Evolutionary conservation across 768 basidiomycete genomes (phyloP).

Genomic region (Collybia sp.): DNA sequence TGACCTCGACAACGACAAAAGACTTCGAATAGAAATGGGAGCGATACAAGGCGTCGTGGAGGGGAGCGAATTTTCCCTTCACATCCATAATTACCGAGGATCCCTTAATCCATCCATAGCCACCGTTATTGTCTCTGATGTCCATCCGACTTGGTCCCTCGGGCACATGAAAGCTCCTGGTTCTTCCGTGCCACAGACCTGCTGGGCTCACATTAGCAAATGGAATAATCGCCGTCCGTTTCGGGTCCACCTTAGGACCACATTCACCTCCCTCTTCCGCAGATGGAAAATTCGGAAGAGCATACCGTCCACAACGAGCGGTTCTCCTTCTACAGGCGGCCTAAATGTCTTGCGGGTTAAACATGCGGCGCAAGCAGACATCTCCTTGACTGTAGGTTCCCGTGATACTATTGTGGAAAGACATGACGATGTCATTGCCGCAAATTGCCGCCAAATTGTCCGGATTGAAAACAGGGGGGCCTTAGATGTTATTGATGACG

Average conservation of each 20-base stretch:
- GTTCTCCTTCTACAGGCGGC: conserved; percentile 30
- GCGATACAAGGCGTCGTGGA: conserved; percentile 59
- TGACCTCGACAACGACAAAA: conserved; percentile 28
- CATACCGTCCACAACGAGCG: conserved; percentile 26
- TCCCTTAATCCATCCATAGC: conserved; percentile 53
- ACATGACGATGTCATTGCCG: conserved; percentile 35
- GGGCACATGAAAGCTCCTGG: conserved; percentile 35
- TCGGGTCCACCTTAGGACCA: conserved; percentile 46
- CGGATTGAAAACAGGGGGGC: conserved; percentile 27
- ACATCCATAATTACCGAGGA: conserved; percentile 56
- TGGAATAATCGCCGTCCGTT: conserved; percentile 57
- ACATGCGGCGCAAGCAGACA: conserved; percentile 38
- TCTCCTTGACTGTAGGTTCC: conserved; percentile 41
- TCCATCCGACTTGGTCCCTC: conserved; percentile 56
- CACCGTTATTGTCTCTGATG: conserved; percentile 43
- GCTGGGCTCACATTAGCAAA: conserved; percentile 46
- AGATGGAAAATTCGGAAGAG: conserved; percentile 38
- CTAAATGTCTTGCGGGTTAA: conserved; percentile 43
- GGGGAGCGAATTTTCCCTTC: conserved; percentile 58
- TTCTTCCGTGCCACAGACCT: conserved; percentile 25
- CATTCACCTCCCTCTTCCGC: conserved; percentile 38
- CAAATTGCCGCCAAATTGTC: conserved; percentile 29
- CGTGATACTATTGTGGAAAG: conserved; percentile 38
- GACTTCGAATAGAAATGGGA: conserved; percentile 50
- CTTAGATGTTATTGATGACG: conserved; percentile 45